Conservation (phyloP, 2,329 filamentous ascomycete genomes). For the Pestalotiopsis fici region DNA sequence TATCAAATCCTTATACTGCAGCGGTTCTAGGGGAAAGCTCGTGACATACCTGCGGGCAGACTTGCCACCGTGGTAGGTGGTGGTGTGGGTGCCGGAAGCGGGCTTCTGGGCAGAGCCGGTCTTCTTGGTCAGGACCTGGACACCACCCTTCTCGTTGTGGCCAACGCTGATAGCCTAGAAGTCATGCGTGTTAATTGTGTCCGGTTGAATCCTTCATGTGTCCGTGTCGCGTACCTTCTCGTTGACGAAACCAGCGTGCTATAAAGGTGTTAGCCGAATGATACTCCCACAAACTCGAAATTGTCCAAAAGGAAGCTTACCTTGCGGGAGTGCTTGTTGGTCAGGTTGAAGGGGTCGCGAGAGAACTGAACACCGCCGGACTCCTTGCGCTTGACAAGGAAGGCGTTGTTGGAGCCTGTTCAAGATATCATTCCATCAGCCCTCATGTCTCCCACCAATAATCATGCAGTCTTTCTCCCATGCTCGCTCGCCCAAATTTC, state of each 20-base stretch:
- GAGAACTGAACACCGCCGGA: conserved; percentile 87
- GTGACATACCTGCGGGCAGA: conserved; percentile 72
- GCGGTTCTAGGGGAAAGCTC: background rate
- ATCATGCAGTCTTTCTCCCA: background rate
- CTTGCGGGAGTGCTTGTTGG: conserved; percentile 90
- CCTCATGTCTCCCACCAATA: background rate
- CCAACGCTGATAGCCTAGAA: conserved; percentile 78
- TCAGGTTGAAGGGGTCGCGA: conserved; percentile 89
- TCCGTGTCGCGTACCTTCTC: conserved; percentile 68
- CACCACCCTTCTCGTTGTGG: conserved; percentile 74
- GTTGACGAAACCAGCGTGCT: conserved; percentile 94
- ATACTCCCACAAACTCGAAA: no score
- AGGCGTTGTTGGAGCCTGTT: conserved; percentile 83
- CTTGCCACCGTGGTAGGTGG: conserved; percentile 71
- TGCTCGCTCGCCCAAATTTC: background rate
- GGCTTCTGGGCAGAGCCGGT: conserved; percentile 71
- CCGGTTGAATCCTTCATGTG: background rate
- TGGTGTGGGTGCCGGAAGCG: conserved; percentile 62
- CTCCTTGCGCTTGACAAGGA: conserved; percentile 85
- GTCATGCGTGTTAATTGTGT: conserved; percentile 24
- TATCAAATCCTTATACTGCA: background rate
- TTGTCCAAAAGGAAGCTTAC: conserved; percentile 42
- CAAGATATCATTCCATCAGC: background rate
- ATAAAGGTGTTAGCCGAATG: conserved; percentile 21
- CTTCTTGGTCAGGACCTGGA: conserved; percentile 87